Evolutionary conservation across 805 yeast genomes (phyloP), one percentile per base, ranked within the genome.

Genomic region (Jamesozyma spencerorum): DNA sequence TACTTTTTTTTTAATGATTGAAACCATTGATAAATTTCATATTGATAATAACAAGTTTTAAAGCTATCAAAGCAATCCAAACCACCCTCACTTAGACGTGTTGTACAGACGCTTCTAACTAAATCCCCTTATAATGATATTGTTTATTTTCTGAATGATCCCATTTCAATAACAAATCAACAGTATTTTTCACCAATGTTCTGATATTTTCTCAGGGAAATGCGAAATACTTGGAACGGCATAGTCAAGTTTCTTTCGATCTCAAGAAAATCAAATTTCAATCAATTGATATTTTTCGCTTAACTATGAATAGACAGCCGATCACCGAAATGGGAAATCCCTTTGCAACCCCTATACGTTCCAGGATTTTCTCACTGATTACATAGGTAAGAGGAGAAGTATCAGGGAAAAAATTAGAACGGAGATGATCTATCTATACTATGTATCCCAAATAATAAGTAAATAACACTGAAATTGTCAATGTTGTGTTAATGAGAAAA

Each of bases 171-270:
- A n/a, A n/a, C 11, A 24, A 7, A 7, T 24, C 27, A 24, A 24
- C 11, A 24, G 27, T 8, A 11, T 8, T 24, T 8, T 8, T n/a
- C 22, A 31, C 11, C 13, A 17, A 6, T 34, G 41, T 38, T 7
- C 44, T 17, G 19, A n/a, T 15, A 12, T 10, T 41, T 54, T 54
- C 57, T 47, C 58, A 24, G 39, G 31, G 32, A 12, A 15, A 34
- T 45, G 62, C 41, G 62, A 56, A 57, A 52, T 44, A 39, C 38
- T 43, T 50, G 60, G 62, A 54, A 57, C 54, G 45, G 22, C 40
- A 40, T 42, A 40, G 31, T 42, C 37, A 48, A 31, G 42, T 47
- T 48, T 41, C 45, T 47, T 47, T 47, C 34, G 45, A 31, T 38
- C 47, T 44, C 50, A 48, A 51, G 48, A 46, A 47, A 38, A 30